These are phyloP conservation scores for Backusella parvicylindrica DNA, from an alignment of 192 early-diverging fungal genomes.

Conservation along the genomic window DNA sequence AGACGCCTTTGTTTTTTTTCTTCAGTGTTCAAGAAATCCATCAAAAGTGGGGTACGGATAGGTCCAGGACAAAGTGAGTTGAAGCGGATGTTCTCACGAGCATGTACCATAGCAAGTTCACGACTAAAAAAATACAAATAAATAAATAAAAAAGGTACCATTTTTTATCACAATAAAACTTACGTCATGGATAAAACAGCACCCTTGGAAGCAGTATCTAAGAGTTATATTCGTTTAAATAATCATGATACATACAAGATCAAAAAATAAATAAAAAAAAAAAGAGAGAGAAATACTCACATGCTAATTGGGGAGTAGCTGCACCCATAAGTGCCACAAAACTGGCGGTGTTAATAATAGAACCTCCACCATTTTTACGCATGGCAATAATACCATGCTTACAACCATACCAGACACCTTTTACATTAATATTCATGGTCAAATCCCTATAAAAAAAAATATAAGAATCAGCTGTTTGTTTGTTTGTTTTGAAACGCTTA, in stretches of 20 bases:
- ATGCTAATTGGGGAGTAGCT: conserved; percentile 82
- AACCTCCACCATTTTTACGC: conserved; percentile 67
- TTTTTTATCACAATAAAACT: conserved; percentile 16
- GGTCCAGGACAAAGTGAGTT: conserved; percentile 84
- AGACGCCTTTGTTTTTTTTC: conserved; percentile 81
- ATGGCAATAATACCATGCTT: conserved; percentile 78
- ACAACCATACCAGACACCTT: conserved; percentile 88
- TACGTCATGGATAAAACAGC: conserved; percentile 82
- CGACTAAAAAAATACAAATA: conserved; percentile 36
- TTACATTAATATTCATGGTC: conserved; percentile 81
- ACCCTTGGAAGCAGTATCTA: conserved; percentile 85
- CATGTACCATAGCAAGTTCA: conserved; percentile 79
- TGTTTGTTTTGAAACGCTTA: neutral
- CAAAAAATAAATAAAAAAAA: too few species aligned
- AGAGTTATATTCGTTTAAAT: neutral
- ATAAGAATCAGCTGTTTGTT: neutral
- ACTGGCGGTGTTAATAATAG: conserved; percentile 83
- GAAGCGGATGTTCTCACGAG: conserved; percentile 83
- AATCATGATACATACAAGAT: neutral
- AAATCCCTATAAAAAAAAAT: conserved; percentile 43
- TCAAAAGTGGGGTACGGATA: conserved; percentile 71
- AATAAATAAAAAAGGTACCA: neutral
- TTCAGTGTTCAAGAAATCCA: conserved; percentile 80
- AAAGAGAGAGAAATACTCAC: conserved; percentile 38
- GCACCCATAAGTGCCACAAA: conserved; percentile 77